Evolutionary conservation across 106 monocot species (phyloP).

Genomic region (Amphibolis antarctica): DNA sequence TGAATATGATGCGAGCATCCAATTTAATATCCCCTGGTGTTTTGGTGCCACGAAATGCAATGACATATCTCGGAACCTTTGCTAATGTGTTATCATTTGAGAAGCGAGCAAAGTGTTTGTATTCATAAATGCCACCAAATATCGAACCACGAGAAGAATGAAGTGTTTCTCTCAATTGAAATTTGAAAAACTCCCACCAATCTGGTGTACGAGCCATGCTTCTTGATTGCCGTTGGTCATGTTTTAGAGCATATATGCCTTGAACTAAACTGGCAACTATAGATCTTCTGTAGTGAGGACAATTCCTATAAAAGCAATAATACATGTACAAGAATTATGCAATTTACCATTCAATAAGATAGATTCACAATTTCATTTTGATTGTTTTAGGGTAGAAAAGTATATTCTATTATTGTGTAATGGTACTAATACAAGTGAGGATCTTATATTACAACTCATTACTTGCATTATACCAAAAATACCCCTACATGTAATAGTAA

Average conservation of each 20-base stretch:
- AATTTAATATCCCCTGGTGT: conserved; percentile 51
- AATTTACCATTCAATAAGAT: too few species aligned
- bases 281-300: conserved; percentile 46
- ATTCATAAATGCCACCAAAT: conserved; percentile 76
- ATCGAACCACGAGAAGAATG: conserved; percentile 75
- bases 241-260: conserved; percentile 61
- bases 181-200: conserved; percentile 93
- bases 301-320: conserved; percentile 29
- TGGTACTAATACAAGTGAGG: too few species aligned
- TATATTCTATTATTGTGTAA: too few species aligned
- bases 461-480: too few species aligned
- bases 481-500: too few species aligned
- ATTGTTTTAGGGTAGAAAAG: too few species aligned
- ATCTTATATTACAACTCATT: too few species aligned
- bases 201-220: conserved; percentile 47
- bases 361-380: too few species aligned
- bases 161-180: conserved; percentile 45
- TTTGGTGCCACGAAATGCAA: conserved; percentile 86
- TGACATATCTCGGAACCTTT: conserved; percentile 45
- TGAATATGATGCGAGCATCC: conserved; percentile 55
- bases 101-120: conserved; percentile 20
- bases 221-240: conserved; percentile 35
- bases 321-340: neutral
- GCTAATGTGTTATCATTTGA: conserved; percentile 10
- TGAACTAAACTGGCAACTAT: conserved; percentile 83